Evolutionary conservation across 2,329 filamentous ascomycete species (phyloP).

Genomic region (Alternaria conjuncta): DNA sequence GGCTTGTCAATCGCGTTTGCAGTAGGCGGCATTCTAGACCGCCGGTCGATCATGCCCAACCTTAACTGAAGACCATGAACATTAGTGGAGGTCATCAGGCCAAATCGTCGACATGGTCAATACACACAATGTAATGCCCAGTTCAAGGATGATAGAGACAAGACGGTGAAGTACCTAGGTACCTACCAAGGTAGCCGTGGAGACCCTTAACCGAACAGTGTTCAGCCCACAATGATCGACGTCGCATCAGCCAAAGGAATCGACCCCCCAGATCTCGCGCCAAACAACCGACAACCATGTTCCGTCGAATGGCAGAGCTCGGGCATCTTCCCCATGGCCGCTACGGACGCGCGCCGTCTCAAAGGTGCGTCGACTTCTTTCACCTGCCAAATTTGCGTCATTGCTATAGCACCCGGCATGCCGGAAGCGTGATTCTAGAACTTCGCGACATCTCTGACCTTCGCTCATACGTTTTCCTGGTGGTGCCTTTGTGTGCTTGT

Average conservation of each 20-base stretch:
- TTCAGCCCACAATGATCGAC: slow-evolving; percentile 3
- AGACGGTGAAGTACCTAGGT: not conserved
- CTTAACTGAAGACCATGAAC: not conserved
- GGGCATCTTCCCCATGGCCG: slow-evolving; percentile 17
- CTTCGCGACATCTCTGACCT: slow-evolving; percentile 4
- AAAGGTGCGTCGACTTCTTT: slow-evolving; percentile 1
- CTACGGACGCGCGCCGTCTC: slow-evolving; percentile 8
- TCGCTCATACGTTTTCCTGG: not conserved
- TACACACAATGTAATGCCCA: not conserved
- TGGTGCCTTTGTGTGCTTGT: slow-evolving; percentile 2
- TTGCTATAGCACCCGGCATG: slow-evolving; percentile 6
- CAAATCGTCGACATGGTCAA: not conserved
- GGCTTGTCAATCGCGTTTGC: not conserved
- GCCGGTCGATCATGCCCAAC: not conserved
- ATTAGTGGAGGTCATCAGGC: not conserved
- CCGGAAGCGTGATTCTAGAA: slow-evolving; percentile 27
- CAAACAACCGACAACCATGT: not conserved
- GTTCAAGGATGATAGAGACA: not conserved
- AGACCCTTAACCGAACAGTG: not conserved
- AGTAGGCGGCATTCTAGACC: not conserved
- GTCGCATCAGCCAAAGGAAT: not conserved
- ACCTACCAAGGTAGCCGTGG: not conserved
- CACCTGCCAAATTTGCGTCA: slow-evolving; percentile 20
- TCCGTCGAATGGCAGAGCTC: slow-evolving; percentile 20
- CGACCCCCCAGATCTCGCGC: not conserved